Evolutionary conservation across 1,284 basidiomycete genomes (phyloP), one percentile per base, ranked within the genome.

Genomic region (Rhodotorula sp.): DNA sequence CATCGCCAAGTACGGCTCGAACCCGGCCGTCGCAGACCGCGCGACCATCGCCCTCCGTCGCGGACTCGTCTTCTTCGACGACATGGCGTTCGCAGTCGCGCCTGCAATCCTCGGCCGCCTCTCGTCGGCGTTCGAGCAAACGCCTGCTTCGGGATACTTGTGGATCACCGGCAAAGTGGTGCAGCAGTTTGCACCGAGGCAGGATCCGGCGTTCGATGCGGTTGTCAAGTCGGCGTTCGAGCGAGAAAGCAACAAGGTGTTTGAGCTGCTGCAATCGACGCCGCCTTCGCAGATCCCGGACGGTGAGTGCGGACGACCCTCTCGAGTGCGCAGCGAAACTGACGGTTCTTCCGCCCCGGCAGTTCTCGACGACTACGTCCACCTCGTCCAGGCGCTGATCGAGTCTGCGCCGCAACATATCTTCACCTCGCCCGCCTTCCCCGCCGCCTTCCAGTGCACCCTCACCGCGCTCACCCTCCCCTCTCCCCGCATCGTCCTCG

Each of bases 341-440:
- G 22, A 24, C 26, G 16, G 11, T 4, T n/a, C 5, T 10, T 31
- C 31, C 18, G 20, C 9, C 64, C 57, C 71, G 34, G 13, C 77
- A 96, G 96, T 97, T 47, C 83, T 99, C 76, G 96, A 99, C 79
- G 96, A 99, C 80, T 99, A 95, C 76, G 80, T 94, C 63, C 92
- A 93, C 76, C 85, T 94, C 79, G 83, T 93, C 47, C 80, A 89
- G 67, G 87, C 89, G 71, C 83, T 93, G 77, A 80, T 89, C 54
- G 85, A 88, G 62, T 82, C 85, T 72, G 83, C 86, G 2, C 92
- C 94, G 2, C 86, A 90, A 67, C 82, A 91, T 50, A 86, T 94
- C 72, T 88, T 94, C 81, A 82, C 87, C 60, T 90, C 90, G 5
- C 82, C 87, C 5, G 85, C 87, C 16, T 89, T 96, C 78, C 85